A percentile compares a stretch with the other conserved stretches of the same genome.
These are phyloP conservation scores for Thelonectria olida DNA, from an alignment of 2,329 filamentous ascomycete species.

Conservation along the genomic window DNA sequence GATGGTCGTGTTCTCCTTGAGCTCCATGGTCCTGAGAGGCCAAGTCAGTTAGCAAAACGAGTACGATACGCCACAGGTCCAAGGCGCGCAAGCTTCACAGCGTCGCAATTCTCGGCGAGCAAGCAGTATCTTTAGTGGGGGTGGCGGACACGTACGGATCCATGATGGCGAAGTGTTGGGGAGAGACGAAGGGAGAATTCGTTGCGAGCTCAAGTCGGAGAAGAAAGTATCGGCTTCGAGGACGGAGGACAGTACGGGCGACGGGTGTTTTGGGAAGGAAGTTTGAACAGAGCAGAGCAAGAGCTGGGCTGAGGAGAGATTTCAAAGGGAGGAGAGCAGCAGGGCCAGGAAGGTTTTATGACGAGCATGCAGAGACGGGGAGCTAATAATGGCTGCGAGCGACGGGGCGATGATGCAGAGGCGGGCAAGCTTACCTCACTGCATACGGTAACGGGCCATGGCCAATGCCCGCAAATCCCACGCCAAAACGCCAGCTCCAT, in stretches of 20 bases:
- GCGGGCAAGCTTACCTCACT: conserved; percentile 28
- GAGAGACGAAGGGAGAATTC: conserved; percentile 7
- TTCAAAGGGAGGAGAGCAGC: conserved; percentile 33
- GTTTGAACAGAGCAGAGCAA: conserved; percentile 19
- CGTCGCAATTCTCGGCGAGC: conserved; percentile 28
- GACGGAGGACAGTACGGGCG: conserved; percentile 17
- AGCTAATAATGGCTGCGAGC: conserved; percentile 40
- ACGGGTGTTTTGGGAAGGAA: conserved; percentile 16
- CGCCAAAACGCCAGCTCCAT: conserved; percentile 18
- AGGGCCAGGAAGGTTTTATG: conserved; percentile 42
- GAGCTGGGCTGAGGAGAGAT: conserved; percentile 28
- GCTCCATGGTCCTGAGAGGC: conserved; percentile 73
- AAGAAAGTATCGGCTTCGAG: conserved; percentile 13
- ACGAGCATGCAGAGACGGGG: conserved; percentile 38
- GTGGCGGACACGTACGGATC: conserved; percentile 38
- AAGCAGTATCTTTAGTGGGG: conserved; percentile 36
- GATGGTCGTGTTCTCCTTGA: conserved; percentile 98
- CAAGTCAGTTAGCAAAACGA: conserved; percentile 24
- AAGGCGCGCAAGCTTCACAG: conserved; percentile 11
- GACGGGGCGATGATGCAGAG: conserved; percentile 43
- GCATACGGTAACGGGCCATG: conserved; percentile 23
- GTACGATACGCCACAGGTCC: conserved; percentile 5
- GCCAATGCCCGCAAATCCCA: conserved; percentile 19
- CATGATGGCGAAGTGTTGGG: conserved; percentile 35
- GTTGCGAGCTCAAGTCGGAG: conserved; percentile 6